These are phyloP conservation scores for Xylaria hypoxylon DNA, from an alignment of 2,329 filamentous ascomycete species.

Conservation along the genomic window DNA sequence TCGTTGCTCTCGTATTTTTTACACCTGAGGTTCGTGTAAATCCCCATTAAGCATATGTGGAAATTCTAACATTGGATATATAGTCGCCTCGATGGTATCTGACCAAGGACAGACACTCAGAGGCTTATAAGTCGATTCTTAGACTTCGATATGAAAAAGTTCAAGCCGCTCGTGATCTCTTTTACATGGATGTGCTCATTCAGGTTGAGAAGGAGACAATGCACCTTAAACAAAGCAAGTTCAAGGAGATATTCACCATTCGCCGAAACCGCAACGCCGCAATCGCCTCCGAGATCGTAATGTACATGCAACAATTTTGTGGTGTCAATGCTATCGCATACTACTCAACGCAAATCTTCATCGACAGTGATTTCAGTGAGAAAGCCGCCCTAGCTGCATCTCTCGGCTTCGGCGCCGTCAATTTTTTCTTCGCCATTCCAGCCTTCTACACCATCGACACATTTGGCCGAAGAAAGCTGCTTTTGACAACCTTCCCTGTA, in stretches of 20 bases:
- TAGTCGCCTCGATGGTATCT: slow-evolving; percentile 56
- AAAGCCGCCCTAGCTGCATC: slow-evolving; percentile 68
- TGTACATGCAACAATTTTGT: slow-evolving; percentile 74
- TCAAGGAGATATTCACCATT: slow-evolving; percentile 69
- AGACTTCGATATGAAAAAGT: slow-evolving; percentile 62
- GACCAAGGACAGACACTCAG: slow-evolving; percentile 58
- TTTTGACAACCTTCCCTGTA: slow-evolving; percentile 71
- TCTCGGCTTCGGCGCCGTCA: slow-evolving; percentile 73
- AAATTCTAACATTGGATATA: slow-evolving; percentile 23
- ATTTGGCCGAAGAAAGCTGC: slow-evolving; percentile 72
- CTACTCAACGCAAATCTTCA: slow-evolving; percentile 72
- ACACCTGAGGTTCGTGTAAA: slow-evolving; percentile 52
- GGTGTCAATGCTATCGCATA: slow-evolving; percentile 59
- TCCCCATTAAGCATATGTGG: neutral
- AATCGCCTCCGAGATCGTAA: slow-evolving; percentile 70
- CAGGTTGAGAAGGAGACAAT: slow-evolving; percentile 66
- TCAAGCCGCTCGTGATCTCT: slow-evolving; percentile 67
- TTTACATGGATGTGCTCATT: slow-evolving; percentile 68
- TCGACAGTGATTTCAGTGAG: slow-evolving; percentile 63
- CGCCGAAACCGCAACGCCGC: slow-evolving; percentile 72
- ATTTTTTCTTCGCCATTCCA: slow-evolving; percentile 73
- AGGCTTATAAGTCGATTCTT: slow-evolving; percentile 62
- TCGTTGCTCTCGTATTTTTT: slow-evolving; percentile 64
- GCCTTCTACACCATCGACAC: slow-evolving; percentile 76
- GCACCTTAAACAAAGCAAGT: slow-evolving; percentile 60